Conservation (phyloP, 495 filamentous ascomycete genomes). For the Lentithecium fluviatile region DNA sequence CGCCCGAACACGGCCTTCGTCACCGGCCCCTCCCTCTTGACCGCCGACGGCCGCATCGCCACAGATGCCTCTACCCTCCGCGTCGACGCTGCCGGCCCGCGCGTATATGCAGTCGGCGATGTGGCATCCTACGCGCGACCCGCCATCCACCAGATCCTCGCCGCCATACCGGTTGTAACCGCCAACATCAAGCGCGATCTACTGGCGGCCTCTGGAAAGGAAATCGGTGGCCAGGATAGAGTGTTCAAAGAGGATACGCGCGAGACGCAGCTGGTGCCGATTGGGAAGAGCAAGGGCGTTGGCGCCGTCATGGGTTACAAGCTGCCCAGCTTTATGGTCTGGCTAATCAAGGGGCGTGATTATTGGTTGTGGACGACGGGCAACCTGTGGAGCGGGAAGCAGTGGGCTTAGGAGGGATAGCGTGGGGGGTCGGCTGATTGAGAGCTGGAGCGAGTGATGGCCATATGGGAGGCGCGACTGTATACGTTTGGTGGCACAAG, state of each 20-base stretch:
- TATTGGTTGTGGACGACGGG: constrained; percentile 45
- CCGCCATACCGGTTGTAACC: constrained; percentile 44
- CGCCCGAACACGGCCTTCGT: constrained; percentile 51
- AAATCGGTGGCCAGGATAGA: constrained; percentile 25
- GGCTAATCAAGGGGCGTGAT: constrained; percentile 62
- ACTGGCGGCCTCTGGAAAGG: constrained; percentile 16
- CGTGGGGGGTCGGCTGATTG: too few relatives aligned
- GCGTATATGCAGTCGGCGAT: constrained; percentile 52
- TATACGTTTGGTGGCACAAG: too few relatives aligned
- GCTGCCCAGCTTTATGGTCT: constrained; percentile 57
- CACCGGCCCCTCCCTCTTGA: constrained; percentile 40
- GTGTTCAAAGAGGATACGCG: constrained; percentile 36
- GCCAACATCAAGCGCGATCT: constrained; percentile 50
- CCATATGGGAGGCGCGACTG: too few relatives aligned
- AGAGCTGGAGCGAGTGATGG: too few relatives aligned
- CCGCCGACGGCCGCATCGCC: constrained; percentile 42
- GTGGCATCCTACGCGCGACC: constrained; percentile 32
- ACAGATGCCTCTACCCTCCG: constrained; percentile 48
- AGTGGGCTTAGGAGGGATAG: constrained; percentile 34
- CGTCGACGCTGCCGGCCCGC: constrained; percentile 47
- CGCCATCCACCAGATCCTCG: constrained; percentile 45
- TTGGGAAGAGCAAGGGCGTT: constrained; percentile 55
- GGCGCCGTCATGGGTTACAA: constrained; percentile 55
- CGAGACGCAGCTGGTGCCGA: constrained; percentile 53
- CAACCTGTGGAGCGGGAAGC: constrained; percentile 27